Evolutionary conservation across 257 asterid species (phyloP), one percentile per base, ranked within the genome.

Genomic region (Knoxia roxburghii): DNA sequence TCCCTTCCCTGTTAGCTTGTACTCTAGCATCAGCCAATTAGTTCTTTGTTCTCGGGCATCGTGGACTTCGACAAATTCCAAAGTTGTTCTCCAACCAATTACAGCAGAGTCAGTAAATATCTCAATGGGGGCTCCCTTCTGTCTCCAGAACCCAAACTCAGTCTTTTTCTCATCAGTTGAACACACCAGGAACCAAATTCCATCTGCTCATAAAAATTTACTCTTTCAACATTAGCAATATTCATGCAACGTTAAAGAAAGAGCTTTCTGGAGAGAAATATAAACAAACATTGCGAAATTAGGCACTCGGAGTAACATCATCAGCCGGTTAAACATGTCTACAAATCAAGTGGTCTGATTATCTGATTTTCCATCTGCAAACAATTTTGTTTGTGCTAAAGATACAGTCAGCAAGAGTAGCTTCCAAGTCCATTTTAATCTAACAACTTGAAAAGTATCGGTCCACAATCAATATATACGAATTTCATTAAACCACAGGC

Each of bases 11-110:
- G 79, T 74, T 62, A 84, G 68, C 50, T 13, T 76, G 77, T 83
- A 86, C 69, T 87, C 91, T 27, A 79, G 91, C 89, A 88, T 87
- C 61, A 78, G 63, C 91, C 86, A 86, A 55, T 67, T 68, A 17
- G 95, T 83, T 76, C 24, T 72, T 50, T 60, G 71, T 59, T 67
- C 83, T 21, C 51, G 50, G 24, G 82, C 73, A 61, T 71, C 78
- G 55, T 56, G 70, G 66, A 83, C 80, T 72, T 76, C 83, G 24
- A 79, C 69, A 61, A 77, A 90, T 54, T 83, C 90, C 46, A 77
- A 71, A 21, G 86, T 82, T 24, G 84, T 84, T 77, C 80, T 86
- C 87, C 85, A 82, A 61, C 90, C 95, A 71, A n/a, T 60, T 33
- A 86, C 65, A 39, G 2, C 46, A 21, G 86, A 59, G 75, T 84